phyloP scores from a whole-genome alignment of 129 eudicot genomes.

The Artemisia argyi region DNA sequence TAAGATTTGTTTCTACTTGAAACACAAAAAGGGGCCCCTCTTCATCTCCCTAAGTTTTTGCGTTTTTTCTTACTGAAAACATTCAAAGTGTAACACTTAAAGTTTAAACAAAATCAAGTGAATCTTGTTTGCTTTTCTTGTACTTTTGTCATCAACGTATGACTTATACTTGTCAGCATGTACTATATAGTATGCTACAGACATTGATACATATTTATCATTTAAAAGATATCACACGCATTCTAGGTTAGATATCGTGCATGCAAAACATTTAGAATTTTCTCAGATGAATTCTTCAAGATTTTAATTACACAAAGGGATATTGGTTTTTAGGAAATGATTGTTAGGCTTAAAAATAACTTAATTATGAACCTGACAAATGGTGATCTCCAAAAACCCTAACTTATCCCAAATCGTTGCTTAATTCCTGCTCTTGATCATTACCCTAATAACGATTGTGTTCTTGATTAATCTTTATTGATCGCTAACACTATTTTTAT shows the following conservation, averaged over 20 bases:
- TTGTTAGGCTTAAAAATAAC: too few relatives aligned
- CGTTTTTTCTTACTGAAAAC: slow-evolving; percentile 23
- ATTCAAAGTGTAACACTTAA: slow-evolving; percentile 25
- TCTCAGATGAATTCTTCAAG: too few relatives aligned
- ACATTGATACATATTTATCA: not conserved
- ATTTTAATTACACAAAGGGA: too few relatives aligned
- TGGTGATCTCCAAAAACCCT: too few relatives aligned
- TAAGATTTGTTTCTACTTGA: slow-evolving; percentile 32
- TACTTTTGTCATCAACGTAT: slow-evolving; percentile 25
- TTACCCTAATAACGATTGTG: too few relatives aligned
- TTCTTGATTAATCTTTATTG: too few relatives aligned
- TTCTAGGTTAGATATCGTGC: not conserved
- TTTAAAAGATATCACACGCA: not conserved
- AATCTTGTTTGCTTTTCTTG: slow-evolving; percentile 32
- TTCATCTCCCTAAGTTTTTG: slow-evolving; percentile 7
- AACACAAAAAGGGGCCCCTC: slow-evolving; percentile 26
- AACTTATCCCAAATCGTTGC: too few relatives aligned
- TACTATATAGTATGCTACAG: not conserved
- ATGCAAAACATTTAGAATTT: too few relatives aligned
- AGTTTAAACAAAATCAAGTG: slow-evolving; percentile 27
- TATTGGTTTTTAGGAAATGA: too few relatives aligned
- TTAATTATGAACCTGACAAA: too few relatives aligned
- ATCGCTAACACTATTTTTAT: too few relatives aligned
- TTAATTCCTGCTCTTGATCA: too few relatives aligned
- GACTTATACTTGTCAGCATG: slow-evolving; percentile 26